A percentile compares a stretch with the other conserved stretches of the same genome.
phyloP scores from a whole-genome alignment of 257 asterid genomes.

The Pogostemon cablin region DNA sequence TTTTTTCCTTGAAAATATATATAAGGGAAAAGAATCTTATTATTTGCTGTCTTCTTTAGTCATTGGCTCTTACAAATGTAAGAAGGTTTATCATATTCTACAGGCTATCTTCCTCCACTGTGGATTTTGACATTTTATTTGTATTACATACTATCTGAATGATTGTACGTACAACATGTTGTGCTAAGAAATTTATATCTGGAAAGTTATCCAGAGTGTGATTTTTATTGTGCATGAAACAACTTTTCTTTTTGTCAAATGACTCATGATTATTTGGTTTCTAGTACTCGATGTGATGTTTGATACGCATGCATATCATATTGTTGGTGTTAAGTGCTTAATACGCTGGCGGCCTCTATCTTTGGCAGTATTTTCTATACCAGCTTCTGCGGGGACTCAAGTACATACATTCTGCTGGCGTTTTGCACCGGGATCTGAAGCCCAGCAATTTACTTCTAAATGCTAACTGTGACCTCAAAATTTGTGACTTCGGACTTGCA shows the following conservation, averaged over 20 bases:
- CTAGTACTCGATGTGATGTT: conserved; percentile 14
- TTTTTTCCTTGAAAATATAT: conserved; percentile 1
- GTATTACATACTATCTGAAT: background rate
- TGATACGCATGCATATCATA: background rate
- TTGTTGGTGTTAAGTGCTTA: conserved; percentile 15
- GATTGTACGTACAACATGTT: background rate
- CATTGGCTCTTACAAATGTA: background rate
- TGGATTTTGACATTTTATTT: conserved; percentile 5
- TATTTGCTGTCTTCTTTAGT: background rate
- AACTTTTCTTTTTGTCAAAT: background rate
- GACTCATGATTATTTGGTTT: conserved; percentile 8
- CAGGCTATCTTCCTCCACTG: background rate
- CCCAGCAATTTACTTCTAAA: conserved; percentile 62
- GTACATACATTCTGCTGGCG: conserved; percentile 62
- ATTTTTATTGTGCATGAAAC: conserved; percentile 20
- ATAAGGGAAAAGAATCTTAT: background rate
- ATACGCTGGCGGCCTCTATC: conserved; percentile 21
- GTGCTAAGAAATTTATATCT: conserved; percentile 1
- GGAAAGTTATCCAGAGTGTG: background rate
- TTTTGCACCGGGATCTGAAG: conserved; percentile 61
- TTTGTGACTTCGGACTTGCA: conserved; percentile 65
- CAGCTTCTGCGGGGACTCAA: conserved; percentile 59
- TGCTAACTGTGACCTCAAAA: conserved; percentile 68
- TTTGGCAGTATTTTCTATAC: conserved; percentile 60
- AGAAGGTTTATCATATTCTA: background rate